Conservation (phyloP, 805 yeast species). For the Priceomyces fermenticarens region DNA sequence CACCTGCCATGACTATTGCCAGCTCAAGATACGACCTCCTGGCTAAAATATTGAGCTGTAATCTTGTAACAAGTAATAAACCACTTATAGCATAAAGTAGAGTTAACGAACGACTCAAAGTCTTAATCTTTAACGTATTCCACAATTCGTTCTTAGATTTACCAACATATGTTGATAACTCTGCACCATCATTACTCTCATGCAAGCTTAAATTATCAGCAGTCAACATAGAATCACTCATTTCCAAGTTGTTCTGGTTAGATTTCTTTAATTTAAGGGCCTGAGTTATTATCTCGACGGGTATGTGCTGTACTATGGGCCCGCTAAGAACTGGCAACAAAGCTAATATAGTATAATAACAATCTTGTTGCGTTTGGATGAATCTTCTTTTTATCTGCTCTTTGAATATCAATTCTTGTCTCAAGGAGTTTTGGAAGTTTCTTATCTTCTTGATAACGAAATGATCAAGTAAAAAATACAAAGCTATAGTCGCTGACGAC, state of each 20-base stretch:
- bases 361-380: conserved; percentile 89
- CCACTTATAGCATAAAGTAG: conserved; percentile 66
- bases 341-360: conserved; percentile 78
- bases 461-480: conserved; percentile 35
- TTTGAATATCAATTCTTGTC: conserved; percentile 40
- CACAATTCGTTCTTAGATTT: conserved; percentile 59
- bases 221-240: conserved; percentile 44
- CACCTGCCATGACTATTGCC: conserved; percentile 68
- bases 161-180: conserved; percentile 20
- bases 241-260: conserved; percentile 18
- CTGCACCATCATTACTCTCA: conserved; percentile 21
- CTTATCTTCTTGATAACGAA: conserved; percentile 37
- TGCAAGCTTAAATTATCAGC: conserved; percentile 38
- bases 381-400: conserved; percentile 72
- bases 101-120: conserved; percentile 71
- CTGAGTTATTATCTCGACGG: conserved; percentile 71
- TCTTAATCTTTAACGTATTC: conserved; percentile 74
- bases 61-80: conserved; percentile 71
- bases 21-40: conserved; percentile 80
- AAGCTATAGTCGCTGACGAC: conserved; percentile 30
- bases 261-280: conserved; percentile 63
- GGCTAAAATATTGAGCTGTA: conserved; percentile 86
- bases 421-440: conserved; percentile 37
- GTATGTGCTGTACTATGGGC: conserved; percentile 58
- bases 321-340: conserved; percentile 72